A percentile compares a stretch with the other conserved stretches of the same genome.
phyloP scores from a whole-genome alignment of 2,329 filamentous ascomycete genomes.

The Fusarium udum region DNA sequence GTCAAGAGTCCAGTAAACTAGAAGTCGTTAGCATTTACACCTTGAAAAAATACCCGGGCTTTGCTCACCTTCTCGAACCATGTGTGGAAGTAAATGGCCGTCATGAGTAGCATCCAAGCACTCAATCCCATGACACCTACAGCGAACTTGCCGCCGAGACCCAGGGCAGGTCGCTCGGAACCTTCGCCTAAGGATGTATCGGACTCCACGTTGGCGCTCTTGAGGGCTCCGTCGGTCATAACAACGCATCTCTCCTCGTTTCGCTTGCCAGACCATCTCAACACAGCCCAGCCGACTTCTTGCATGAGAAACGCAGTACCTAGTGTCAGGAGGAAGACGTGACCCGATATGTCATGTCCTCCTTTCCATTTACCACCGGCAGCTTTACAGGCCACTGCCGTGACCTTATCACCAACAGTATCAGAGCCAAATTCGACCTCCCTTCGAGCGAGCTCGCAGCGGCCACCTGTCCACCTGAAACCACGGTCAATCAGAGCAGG shows the following conservation, averaged over 20 bases:
- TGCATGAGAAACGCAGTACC: slow-evolving; percentile 83
- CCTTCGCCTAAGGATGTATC: slow-evolving; percentile 40
- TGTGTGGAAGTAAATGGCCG: slow-evolving; percentile 97
- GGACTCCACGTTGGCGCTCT: slow-evolving; percentile 63
- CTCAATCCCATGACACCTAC: slow-evolving; percentile 74
- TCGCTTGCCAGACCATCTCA: slow-evolving; percentile 52
- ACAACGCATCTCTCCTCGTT: slow-evolving; percentile 73
- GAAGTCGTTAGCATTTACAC: slow-evolving; percentile 35
- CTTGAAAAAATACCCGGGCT: accelerated
- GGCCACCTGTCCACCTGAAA: slow-evolving; percentile 88
- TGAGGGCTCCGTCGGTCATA: slow-evolving; percentile 72
- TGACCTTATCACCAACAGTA: slow-evolving; percentile 66
- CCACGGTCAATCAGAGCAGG: slow-evolving; percentile 88
- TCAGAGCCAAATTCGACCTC: slow-evolving; percentile 58
- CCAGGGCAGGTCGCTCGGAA: slow-evolving; percentile 46
- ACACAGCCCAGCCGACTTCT: slow-evolving; percentile 74
- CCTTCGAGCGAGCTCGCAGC: slow-evolving; percentile 71
- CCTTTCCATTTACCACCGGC: slow-evolving; percentile 87
- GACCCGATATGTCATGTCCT: slow-evolving; percentile 96
- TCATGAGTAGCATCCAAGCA: slow-evolving; percentile 98
- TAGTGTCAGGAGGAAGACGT: slow-evolving; percentile 91
- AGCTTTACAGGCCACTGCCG: slow-evolving; percentile 82
- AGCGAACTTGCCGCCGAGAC: slow-evolving; percentile 65
- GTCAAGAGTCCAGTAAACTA: slow-evolving; percentile 65
- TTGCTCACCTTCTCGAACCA: slow-evolving; percentile 92